phyloP scores from a whole-genome alignment of 2,329 filamentous ascomycete genomes.

The Fusarium papillatum region DNA sequence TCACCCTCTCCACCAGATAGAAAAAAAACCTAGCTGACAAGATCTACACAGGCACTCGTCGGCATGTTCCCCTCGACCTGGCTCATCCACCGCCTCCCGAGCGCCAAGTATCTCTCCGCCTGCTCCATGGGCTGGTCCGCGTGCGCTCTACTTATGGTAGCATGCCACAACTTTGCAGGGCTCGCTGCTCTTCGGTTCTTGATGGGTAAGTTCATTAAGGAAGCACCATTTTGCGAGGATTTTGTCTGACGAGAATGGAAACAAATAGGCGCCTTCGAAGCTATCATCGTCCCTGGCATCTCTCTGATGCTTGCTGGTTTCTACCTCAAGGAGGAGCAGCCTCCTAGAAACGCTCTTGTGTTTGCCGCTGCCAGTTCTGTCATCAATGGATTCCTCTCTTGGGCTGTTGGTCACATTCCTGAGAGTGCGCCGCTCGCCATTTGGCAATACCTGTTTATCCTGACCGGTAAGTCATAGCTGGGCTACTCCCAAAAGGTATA shows the following conservation, averaged over 20 bases:
- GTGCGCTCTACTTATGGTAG: constrained; percentile 2
- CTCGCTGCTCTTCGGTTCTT: constrained; percentile 10
- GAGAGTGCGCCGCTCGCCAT: constrained; percentile 2
- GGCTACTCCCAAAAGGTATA: neutral
- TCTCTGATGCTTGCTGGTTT: constrained; percentile 11
- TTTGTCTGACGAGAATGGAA: neutral
- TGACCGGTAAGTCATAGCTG: neutral
- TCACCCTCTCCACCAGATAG: neutral
- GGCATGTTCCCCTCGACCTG: constrained; percentile 19
- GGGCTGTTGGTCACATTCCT: constrained; percentile 13
- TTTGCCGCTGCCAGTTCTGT: constrained; percentile 14
- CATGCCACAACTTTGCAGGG: constrained; percentile 12
- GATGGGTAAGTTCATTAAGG: constrained; percentile 2
- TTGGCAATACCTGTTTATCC: constrained; percentile 18
- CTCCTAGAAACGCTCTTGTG: constrained; percentile 10
- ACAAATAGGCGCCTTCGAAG: constrained; percentile 10
- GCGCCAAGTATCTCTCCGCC: constrained; percentile 14
- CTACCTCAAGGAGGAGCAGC: constrained; percentile 14
- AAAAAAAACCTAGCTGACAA: neutral
- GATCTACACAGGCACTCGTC: neutral
- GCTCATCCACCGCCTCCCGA: constrained; percentile 19
- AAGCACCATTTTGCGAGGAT: neutral
- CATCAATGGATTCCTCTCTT: constrained; percentile 15
- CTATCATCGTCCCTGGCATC: constrained; percentile 15
- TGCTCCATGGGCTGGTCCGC: constrained; percentile 21